A percentile compares a stretch with the other conserved stretches of the same genome.
phyloP scores from a whole-genome alignment of 2,329 filamentous ascomycete genomes.

The Endocalyx cinctus region DNA sequence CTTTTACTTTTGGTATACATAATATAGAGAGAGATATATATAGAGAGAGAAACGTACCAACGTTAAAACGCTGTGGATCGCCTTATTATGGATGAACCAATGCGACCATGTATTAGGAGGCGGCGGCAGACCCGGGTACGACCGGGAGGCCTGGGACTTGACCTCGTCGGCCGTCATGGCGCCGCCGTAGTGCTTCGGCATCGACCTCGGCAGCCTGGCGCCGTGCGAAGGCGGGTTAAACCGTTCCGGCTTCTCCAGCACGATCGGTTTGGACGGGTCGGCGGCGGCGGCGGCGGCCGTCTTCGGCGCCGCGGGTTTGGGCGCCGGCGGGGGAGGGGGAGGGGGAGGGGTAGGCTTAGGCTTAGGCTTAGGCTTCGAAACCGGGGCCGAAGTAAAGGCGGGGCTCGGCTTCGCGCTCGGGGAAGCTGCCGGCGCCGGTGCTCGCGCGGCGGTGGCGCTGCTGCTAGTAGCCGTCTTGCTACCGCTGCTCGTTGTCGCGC shows the following conservation, averaged over 20 bases:
- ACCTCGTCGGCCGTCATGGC: constrained; percentile 61
- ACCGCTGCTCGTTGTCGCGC: constrained; percentile 1
- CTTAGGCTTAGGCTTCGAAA: constrained; percentile 4
- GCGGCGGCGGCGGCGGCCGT: constrained; percentile 5
- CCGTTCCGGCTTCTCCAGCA: constrained; percentile 80
- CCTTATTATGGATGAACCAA: constrained; percentile 75
- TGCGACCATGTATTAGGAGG: constrained; percentile 76
- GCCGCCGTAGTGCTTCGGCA: constrained; percentile 70
- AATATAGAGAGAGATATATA: no score
- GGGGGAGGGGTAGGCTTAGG: constrained; percentile 5
- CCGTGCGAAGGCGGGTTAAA: constrained; percentile 93
- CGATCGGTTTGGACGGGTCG: constrained; percentile 51
- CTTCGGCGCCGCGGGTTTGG: constrained; percentile 6
- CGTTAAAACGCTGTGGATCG: constrained; percentile 77
- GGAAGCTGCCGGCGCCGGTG: constrained; percentile 2
- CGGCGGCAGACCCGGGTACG: constrained; percentile 88
- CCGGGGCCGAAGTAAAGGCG: constrained; percentile 4
- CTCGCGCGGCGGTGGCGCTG: not conserved
- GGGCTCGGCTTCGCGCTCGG: constrained; percentile 3
- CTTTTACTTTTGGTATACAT: no score
- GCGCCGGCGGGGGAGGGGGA: constrained; percentile 2
- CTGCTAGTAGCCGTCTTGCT: not conserved
- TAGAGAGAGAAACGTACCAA: no score
- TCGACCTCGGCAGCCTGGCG: constrained; percentile 52
- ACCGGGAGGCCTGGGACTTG: constrained; percentile 59